Base-by-base conservation (phyloP, 2,329 filamentous ascomycete genomes). In the Lasiodiplodia sp. region DNA sequence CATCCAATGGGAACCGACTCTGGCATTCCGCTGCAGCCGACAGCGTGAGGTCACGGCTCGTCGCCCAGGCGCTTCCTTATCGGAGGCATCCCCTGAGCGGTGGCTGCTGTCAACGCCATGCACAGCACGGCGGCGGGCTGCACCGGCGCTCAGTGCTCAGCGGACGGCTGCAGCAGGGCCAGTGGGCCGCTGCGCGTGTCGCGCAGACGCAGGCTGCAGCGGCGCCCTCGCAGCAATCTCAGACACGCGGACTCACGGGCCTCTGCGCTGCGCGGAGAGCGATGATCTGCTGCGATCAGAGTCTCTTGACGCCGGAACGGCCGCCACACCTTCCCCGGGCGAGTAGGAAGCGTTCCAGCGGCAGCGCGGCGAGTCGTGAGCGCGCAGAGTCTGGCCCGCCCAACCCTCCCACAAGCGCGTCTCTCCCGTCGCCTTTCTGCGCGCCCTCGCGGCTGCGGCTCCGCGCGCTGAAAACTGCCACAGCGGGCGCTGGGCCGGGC, bases 301-400 rank as follows among this genome's bases (percentile, higher is more conserved):
- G 60, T 52, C 60, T 64, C 38, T 64, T 52, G 60, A 64, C 60
- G 60, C 60, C 60, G 60, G 60, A 64, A 64, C 60, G 60, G 60
- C 60, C 60, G 60, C 47, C 16, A 34, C 18, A n/a, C n/a, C 28
- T 64, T 64, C 47, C 60, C 60, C 60, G 60, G 58, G 25, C 60
- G 44, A 64, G 47, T 64, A 64, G 60, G 60, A 64, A 49, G 60
- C 60, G 28, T 52, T 64, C 44, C 60, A 62, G 58, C 58, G 58
- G 40, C 58, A 49, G 40, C 18, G 25, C 23, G 21, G 44, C n/a
- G 60, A 64, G 44, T 63, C 40, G 58, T 51, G 58, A 14, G 40
- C 18, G 56, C 56, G 37, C 11, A 12, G 56, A 47, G 56, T 44
- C 56, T 60, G 40, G 58, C 58, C 58, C 18, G 44, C 44, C 44